phyloP scores from a whole-genome alignment of 2,329 filamentous ascomycete species.

The Lojkania enalia region DNA sequence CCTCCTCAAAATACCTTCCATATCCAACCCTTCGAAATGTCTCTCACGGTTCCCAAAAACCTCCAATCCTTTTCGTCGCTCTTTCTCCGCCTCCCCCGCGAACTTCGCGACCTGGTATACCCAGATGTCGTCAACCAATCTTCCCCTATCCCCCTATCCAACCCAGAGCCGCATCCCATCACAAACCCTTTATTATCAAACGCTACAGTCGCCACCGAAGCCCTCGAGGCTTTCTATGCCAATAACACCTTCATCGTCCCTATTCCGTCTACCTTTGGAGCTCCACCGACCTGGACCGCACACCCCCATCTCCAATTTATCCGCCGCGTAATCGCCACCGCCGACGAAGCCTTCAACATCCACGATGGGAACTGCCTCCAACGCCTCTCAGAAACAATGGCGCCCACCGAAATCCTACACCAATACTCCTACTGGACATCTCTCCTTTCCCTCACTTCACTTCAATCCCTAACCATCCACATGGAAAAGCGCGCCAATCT shows the following conservation, averaged over 20 bases:
- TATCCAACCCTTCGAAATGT: too few species aligned
- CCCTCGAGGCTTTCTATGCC: constrained; percentile 17
- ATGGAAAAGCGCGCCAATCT: constrained; percentile 11
- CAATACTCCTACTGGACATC: constrained; percentile 8
- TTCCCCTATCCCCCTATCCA: constrained; percentile 6
- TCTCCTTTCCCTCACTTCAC: constrained; percentile 12
- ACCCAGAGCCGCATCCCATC: constrained; percentile 2
- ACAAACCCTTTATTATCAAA: neutral
- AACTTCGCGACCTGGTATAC: constrained; percentile 26
- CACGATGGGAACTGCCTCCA: neutral
- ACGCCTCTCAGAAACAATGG: neutral
- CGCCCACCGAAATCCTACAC: neutral
- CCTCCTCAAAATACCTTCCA: too few species aligned
- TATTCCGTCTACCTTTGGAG: neutral
- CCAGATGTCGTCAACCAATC: constrained; percentile 8
- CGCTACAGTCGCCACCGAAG: constrained; percentile 12
- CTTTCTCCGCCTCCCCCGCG: constrained; percentile 20
- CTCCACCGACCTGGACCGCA: neutral
- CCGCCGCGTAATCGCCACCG: constrained; percentile 14
- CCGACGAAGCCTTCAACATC: constrained; percentile 3
- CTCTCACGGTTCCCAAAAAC: too few species aligned
- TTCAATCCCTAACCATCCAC: constrained; percentile 16
- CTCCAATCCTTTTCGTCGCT: too few species aligned
- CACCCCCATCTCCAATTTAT: constrained; percentile 45
- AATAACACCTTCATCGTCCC: constrained; percentile 14